Percentiles rank a stretch among this genome's conserved stretches.
Evolutionary conservation across 1,139 yeast genomes (phyloP).

Genomic region (Casaregolazyma lundiana): DNA sequence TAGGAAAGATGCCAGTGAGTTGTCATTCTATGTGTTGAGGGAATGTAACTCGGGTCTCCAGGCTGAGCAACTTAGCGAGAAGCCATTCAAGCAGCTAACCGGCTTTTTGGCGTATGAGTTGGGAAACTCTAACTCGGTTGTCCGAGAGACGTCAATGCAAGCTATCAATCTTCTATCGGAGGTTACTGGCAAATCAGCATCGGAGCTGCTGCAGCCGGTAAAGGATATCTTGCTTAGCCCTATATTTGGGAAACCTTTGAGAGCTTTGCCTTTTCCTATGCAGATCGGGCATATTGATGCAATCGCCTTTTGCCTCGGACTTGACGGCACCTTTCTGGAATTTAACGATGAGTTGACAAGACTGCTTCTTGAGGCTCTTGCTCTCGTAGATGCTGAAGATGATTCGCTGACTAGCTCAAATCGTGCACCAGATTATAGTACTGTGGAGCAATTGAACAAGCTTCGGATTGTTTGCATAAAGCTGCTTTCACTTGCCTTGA

Average conservation of each 20-base stretch:
- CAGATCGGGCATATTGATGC: constrained; percentile 98
- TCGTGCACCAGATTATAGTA: constrained; percentile 77
- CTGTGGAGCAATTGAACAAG: constrained; percentile 81
- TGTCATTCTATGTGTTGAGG: constrained; percentile 59
- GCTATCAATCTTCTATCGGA: constrained; percentile 66
- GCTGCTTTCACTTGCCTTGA: constrained; percentile 74
- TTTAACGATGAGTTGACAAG: constrained; percentile 87
- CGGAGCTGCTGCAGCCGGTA: constrained; percentile 76
- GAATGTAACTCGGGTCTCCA: constrained; percentile 61
- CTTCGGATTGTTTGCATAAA: constrained; percentile 86
- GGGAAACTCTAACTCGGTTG: constrained; percentile 80
- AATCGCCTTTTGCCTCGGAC: constrained; percentile 77
- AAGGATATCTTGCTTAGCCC: constrained; percentile 82
- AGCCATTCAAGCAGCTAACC: constrained; percentile 77
- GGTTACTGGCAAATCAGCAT: constrained; percentile 62
- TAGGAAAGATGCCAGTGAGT: constrained; percentile 60
- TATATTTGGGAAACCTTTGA: constrained; percentile 89
- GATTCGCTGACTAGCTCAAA: constrained; percentile 88
- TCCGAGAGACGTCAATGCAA: constrained; percentile 75
- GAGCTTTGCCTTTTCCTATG: constrained; percentile 98
- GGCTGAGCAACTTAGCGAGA: constrained; percentile 52
- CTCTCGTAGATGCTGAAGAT: constrained; percentile 96
- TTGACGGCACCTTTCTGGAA: constrained; percentile 75
- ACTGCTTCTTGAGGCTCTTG: constrained; percentile 81
- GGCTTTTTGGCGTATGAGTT: constrained; percentile 88